Evolutionary conservation across 176 grass and related monocot species (phyloP).

Genomic region (Zizania latifolia): DNA sequence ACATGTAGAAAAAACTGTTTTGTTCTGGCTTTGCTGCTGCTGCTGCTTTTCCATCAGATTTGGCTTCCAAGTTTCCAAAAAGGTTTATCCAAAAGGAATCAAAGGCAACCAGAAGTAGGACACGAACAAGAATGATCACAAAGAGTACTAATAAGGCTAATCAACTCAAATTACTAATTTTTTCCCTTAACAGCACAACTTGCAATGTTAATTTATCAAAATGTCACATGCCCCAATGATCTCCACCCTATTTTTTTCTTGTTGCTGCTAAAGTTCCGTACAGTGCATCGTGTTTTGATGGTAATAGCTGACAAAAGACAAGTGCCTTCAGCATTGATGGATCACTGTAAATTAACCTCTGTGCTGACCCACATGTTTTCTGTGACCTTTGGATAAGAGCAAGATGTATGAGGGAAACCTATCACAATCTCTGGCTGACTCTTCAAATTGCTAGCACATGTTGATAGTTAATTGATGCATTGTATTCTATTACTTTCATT

Average conservation of each 20-base stretch:
- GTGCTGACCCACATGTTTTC: neutral
- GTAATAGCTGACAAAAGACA: neutral
- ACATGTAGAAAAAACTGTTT: neutral
- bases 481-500: neutral
- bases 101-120: neutral
- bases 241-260: neutral
- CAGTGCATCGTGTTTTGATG: neutral
- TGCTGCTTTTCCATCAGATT: neutral
- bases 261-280: neutral
- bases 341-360: neutral
- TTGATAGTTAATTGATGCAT: neutral
- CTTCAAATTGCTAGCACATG: neutral
- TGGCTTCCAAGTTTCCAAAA: conserved; percentile 5
- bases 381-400: neutral
- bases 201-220: neutral
- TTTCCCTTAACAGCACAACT: no score
- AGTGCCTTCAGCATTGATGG: no score
- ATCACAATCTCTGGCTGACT: neutral
- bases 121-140: neutral
- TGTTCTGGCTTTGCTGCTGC: neutral
- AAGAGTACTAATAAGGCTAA: neutral
- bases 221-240: neutral
- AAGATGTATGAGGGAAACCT: neutral
- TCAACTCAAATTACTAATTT: no score
- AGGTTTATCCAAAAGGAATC: neutral